Percentiles rank a stretch among this genome's conserved stretches.
Conservation (phyloP, 1,284 basidiomycete genomes). For the Ganoderma meredithae region DNA sequence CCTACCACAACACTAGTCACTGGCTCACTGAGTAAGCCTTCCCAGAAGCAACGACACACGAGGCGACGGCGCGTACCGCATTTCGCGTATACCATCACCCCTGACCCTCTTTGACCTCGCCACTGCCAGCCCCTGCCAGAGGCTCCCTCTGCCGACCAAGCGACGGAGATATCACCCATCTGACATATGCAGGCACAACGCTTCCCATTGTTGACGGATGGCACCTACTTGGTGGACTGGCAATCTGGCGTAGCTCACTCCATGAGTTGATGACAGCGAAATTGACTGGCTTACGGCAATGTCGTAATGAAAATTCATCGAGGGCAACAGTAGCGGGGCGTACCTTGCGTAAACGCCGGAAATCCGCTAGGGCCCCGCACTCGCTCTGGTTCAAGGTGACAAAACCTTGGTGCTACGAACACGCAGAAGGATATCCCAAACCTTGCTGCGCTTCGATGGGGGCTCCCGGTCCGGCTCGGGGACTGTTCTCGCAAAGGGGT, state of each 20-base stretch:
- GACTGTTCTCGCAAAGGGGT: neutral
- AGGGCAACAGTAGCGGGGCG: neutral
- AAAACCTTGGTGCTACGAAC: neutral
- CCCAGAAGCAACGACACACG: neutral
- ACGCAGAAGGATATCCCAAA: neutral
- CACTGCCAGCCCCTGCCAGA: too few relatives aligned
- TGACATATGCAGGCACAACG: neutral
- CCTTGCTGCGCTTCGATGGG: neutral
- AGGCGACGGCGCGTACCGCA: neutral
- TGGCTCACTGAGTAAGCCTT: neutral
- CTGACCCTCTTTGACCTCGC: neutral
- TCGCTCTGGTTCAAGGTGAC: neutral
- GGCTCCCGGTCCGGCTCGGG: neutral
- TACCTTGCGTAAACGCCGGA: slow-evolving; percentile 5
- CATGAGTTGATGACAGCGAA: neutral
- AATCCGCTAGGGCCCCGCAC: neutral
- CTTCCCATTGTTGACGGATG: neutral
- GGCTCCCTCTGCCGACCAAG: neutral
- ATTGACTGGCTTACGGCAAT: neutral
- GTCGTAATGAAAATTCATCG: neutral
- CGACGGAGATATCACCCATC: neutral
- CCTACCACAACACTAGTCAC: neutral
- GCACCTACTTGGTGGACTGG: neutral
- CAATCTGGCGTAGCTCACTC: neutral
- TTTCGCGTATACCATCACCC: neutral